These are phyloP conservation scores for Pseudogymnoascus sp. DNA, from an alignment of 2,329 filamentous ascomycete species.

Conservation along the genomic window DNA sequence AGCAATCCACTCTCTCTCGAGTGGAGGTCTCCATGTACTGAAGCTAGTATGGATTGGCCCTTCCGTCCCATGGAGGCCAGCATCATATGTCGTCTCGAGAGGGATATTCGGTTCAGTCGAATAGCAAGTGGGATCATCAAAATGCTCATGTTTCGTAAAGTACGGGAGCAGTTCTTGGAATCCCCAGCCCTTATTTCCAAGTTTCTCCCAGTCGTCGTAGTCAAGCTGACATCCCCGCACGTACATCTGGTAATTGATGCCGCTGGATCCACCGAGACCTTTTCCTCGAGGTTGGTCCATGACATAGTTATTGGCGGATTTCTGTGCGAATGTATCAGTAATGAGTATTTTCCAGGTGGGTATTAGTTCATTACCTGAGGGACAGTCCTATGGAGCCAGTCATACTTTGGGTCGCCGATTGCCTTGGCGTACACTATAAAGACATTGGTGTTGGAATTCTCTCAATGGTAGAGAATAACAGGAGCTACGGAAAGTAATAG, in stretches of 20 bases:
- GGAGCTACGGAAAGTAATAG: background rate
- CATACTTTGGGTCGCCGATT: conserved; percentile 17
- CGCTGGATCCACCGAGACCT: conserved; percentile 29
- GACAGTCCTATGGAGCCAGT: conserved; percentile 15
- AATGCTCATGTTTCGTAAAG: conserved; percentile 31
- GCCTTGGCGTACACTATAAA: conserved; percentile 5
- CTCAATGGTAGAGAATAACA: background rate
- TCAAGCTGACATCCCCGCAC: conserved; percentile 22
- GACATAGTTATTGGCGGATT: background rate
- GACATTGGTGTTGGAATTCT: background rate
- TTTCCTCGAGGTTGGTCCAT: conserved; percentile 27
- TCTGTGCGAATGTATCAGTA: background rate
- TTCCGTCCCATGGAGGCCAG: conserved; percentile 14
- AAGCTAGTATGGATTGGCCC: conserved; percentile 19
- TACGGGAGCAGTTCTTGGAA: conserved; percentile 36
- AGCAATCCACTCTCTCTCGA: conserved; percentile 9
- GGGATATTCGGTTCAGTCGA: conserved; percentile 15
- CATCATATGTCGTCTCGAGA: conserved; percentile 13
- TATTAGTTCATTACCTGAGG: conserved; percentile 13
- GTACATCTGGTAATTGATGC: conserved; percentile 31
- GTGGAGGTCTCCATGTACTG: conserved; percentile 12
- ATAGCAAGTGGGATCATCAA: conserved; percentile 14
- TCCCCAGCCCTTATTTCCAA: conserved; percentile 37
- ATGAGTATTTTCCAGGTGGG: background rate
- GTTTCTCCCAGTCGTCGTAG: conserved; percentile 33